A percentile compares a stretch with the other conserved stretches of the same genome.
These are phyloP conservation scores for Sesbania bispinosa DNA, from an alignment of 306 rosid genomes.

Conservation along the genomic window DNA sequence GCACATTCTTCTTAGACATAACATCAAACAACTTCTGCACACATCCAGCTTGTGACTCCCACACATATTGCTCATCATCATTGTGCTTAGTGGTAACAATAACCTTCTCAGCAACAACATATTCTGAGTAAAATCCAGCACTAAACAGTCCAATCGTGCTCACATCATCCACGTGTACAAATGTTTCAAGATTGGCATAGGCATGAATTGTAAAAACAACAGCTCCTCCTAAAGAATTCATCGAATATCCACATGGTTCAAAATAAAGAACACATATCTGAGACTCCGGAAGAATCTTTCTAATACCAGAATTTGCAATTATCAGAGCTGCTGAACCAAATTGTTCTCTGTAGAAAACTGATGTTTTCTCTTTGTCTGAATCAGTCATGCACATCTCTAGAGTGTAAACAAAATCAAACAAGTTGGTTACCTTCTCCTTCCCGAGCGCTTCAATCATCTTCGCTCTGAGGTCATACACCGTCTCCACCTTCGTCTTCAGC, in stretches of 20 bases:
- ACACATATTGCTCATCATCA: conserved; percentile 82
- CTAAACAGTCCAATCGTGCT: conserved; percentile 95
- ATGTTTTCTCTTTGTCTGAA: conserved; percentile 42
- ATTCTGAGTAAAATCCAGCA: conserved; percentile 85
- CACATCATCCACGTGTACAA: no score
- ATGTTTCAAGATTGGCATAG: conserved; percentile 55
- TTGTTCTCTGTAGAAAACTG: conserved; percentile 42
- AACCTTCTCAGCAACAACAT: conserved; percentile 86
- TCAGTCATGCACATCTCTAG: conserved; percentile 71
- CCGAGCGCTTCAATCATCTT: no score
- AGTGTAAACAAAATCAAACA: conserved; percentile 28
- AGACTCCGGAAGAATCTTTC: conserved; percentile 55
- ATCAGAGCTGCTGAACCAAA: conserved; percentile 39
- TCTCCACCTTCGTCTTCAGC: no score
- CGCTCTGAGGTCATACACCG: no score
- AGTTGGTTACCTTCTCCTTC: no score
- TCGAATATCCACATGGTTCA: conserved; percentile 62
- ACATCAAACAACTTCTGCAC: no score
- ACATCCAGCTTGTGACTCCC: conserved; percentile 97
- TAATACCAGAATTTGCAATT: conserved; percentile 53
- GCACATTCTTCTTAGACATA: no score
- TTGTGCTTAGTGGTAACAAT: conserved; percentile 77
- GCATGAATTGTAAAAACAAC: conserved; percentile 60
- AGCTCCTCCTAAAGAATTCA: conserved; percentile 53
- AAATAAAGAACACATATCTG: conserved; percentile 54